Percentiles rank a stretch among this genome's conserved stretches.
Conservation (phyloP, 1,284 basidiomycete species). For the Rhodotorula glutinis region DNA sequence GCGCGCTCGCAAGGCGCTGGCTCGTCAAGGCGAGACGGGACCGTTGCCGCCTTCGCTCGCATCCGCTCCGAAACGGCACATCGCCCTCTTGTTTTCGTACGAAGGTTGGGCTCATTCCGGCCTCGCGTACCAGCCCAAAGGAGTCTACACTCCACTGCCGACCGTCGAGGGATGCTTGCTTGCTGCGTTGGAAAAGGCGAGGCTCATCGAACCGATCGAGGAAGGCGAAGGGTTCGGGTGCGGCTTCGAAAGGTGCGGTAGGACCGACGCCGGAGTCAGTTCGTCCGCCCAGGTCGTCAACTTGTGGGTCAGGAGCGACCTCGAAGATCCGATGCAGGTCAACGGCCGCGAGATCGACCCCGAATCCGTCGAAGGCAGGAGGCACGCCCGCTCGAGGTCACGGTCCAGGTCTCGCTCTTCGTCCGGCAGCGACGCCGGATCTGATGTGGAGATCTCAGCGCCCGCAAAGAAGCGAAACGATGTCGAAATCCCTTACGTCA, state of each 20-base stretch:
- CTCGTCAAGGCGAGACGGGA: slow-evolving; percentile 2
- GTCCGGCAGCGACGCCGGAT: not conserved
- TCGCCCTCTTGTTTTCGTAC: slow-evolving; percentile 54
- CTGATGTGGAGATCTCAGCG: no score
- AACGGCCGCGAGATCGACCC: slow-evolving; percentile 37
- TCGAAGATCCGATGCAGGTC: slow-evolving; percentile 35
- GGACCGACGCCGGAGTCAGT: slow-evolving; percentile 93
- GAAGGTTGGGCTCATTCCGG: slow-evolving; percentile 90
- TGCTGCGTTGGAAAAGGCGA: slow-evolving; percentile 66
- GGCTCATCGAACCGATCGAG: slow-evolving; percentile 62
- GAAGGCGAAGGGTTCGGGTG: slow-evolving; percentile 75
- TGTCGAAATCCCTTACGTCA: slow-evolving; percentile 71
- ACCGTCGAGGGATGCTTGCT: slow-evolving; percentile 90
- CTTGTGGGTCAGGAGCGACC: slow-evolving; percentile 73
- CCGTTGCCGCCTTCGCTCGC: slow-evolving; percentile 36
- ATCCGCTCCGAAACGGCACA: slow-evolving; percentile 34
- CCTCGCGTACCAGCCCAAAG: slow-evolving; percentile 69
- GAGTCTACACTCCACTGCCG: slow-evolving; percentile 62
- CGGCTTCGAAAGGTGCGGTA: slow-evolving; percentile 84
- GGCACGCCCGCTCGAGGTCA: slow-evolving; percentile 18
- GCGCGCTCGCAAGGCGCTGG: slow-evolving; percentile 10
- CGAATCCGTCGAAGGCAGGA: slow-evolving; percentile 38
- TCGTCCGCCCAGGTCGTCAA: slow-evolving; percentile 92
- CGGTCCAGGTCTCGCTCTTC: slow-evolving; percentile 2
- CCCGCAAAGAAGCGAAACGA: not conserved